These are phyloP conservation scores for Penicillium manginii DNA, from an alignment of 495 filamentous ascomycete species.

Conservation along the genomic window DNA sequence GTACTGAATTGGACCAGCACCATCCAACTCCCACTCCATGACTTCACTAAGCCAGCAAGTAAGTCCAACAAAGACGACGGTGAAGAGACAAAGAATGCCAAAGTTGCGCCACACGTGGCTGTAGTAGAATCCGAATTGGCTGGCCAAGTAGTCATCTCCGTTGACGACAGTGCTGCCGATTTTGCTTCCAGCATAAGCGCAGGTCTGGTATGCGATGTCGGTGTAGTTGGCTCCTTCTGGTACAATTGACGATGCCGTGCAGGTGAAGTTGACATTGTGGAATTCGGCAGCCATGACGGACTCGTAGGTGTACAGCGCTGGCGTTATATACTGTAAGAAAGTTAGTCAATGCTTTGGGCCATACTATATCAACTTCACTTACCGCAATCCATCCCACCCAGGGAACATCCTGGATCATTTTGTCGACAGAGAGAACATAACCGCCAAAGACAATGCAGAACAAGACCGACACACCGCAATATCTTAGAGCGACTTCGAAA, in stretches of 20 bases:
- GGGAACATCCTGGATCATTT: constrained; percentile 40
- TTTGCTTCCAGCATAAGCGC: constrained; percentile 55
- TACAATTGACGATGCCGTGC: constrained; percentile 55
- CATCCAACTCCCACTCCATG: constrained; percentile 60
- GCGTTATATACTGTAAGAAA: constrained; percentile 56
- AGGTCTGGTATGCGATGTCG: constrained; percentile 58
- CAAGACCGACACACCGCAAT: constrained; percentile 38
- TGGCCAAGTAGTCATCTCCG: constrained; percentile 55
- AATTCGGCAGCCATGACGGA: constrained; percentile 62
- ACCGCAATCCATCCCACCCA: constrained; percentile 47
- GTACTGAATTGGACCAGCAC: constrained; percentile 62
- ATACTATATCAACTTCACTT: constrained; percentile 7
- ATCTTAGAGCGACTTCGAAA: constrained; percentile 44
- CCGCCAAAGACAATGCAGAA: constrained; percentile 42
- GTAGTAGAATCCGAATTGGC: constrained; percentile 57
- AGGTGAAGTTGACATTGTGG: constrained; percentile 45
- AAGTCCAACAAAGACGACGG: constrained; percentile 53
- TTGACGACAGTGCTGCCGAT: constrained; percentile 52
- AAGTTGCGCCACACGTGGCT: constrained; percentile 67
- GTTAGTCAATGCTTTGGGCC: neutral
- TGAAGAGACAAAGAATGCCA: constrained; percentile 66
- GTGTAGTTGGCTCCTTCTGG: constrained; percentile 61
- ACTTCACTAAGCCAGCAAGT: constrained; percentile 64
- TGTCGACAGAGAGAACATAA: constrained; percentile 41
- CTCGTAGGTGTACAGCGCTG: constrained; percentile 72